phyloP scores from a whole-genome alignment of 352 stramenopile genomes.

The Hyaloperonospora brassicae region DNA sequence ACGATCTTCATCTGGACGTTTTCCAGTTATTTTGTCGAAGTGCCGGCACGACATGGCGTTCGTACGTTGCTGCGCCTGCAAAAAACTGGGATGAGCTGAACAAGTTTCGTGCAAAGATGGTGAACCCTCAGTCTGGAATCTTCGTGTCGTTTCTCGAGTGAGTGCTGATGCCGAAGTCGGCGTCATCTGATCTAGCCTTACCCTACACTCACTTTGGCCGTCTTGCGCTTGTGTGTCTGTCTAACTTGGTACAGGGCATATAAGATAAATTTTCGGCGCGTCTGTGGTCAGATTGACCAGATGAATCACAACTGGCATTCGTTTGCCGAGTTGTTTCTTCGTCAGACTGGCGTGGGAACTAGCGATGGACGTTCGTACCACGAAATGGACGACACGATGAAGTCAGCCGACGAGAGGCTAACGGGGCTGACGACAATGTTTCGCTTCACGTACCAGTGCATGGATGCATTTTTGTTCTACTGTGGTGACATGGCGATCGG shows the following conservation, averaged over 20 bases:
- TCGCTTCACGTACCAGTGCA: constrained; percentile 77
- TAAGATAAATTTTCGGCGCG: constrained; percentile 56
- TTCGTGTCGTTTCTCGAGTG: constrained; percentile 66
- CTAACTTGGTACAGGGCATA: constrained; percentile 34
- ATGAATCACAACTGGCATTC: constrained; percentile 45
- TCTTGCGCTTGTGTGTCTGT: constrained; percentile 4
- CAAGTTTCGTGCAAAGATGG: constrained; percentile 44
- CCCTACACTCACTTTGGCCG: neutral
- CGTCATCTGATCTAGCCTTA: neutral
- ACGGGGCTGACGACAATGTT: constrained; percentile 44
- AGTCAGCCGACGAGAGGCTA: constrained; percentile 20
- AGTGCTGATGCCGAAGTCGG: constrained; percentile 12
- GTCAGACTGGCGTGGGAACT: constrained; percentile 18
- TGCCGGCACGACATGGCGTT: constrained; percentile 34
- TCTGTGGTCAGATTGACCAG: constrained; percentile 45
- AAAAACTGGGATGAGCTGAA: constrained; percentile 22
- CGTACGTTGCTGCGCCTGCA: constrained; percentile 10
- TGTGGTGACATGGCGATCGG: constrained; percentile 75
- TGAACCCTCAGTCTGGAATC: constrained; percentile 48
- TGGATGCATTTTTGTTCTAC: constrained; percentile 66
- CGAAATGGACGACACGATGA: constrained; percentile 42
- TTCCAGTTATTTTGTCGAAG: constrained; percentile 58
- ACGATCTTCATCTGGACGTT: constrained; percentile 55
- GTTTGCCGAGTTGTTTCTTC: constrained; percentile 46
- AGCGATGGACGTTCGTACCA: constrained; percentile 27